A percentile compares a stretch with the other conserved stretches of the same genome.
These are phyloP conservation scores for Mycena vulgaris DNA, from an alignment of 768 basidiomycete species.

Conservation along the genomic window DNA sequence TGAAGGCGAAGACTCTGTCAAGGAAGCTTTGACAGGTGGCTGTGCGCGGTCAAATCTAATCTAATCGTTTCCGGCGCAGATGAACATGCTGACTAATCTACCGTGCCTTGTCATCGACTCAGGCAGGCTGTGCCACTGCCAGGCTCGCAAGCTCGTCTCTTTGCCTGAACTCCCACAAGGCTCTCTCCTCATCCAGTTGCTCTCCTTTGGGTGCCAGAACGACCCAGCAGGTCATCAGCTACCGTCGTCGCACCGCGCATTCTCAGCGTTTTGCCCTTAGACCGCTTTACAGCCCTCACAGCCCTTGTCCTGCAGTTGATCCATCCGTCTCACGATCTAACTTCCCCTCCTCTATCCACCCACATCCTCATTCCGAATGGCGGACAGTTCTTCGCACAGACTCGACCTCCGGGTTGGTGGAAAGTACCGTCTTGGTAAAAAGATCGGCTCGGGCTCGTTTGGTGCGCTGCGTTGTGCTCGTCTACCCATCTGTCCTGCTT, in stretches of 20 bases:
- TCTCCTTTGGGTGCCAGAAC: not conserved
- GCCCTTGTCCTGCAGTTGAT: conserved; percentile 20
- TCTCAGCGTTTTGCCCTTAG: not conserved
- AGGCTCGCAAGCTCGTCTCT: too few relatives aligned
- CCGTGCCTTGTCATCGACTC: too few relatives aligned
- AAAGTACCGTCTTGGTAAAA: conserved; percentile 98
- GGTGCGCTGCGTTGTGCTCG: conserved; percentile 67
- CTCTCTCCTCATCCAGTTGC: too few relatives aligned
- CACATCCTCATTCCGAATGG: conserved; percentile 57
- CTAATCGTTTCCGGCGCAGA: too few relatives aligned
- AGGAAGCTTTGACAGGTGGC: not conserved
- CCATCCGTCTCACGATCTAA: conserved; percentile 4
- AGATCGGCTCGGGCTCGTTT: conserved; percentile 99
- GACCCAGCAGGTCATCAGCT: not conserved
- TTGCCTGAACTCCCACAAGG: too few relatives aligned
- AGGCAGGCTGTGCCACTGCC: too few relatives aligned
- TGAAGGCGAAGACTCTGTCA: too few relatives aligned
- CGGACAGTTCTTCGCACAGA: conserved; percentile 79
- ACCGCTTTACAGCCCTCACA: not conserved
- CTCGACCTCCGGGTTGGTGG: conserved; percentile 92
- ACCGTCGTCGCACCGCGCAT: not conserved
- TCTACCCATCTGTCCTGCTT: conserved; percentile 13
- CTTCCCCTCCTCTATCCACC: not conserved
- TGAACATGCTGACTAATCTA: too few relatives aligned
- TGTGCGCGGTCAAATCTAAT: too few relatives aligned